Evolutionary conservation across 306 rosid genomes (phyloP), one percentile per base, ranked within the genome.

Genomic region (Elaeagnus macrophylla): DNA sequence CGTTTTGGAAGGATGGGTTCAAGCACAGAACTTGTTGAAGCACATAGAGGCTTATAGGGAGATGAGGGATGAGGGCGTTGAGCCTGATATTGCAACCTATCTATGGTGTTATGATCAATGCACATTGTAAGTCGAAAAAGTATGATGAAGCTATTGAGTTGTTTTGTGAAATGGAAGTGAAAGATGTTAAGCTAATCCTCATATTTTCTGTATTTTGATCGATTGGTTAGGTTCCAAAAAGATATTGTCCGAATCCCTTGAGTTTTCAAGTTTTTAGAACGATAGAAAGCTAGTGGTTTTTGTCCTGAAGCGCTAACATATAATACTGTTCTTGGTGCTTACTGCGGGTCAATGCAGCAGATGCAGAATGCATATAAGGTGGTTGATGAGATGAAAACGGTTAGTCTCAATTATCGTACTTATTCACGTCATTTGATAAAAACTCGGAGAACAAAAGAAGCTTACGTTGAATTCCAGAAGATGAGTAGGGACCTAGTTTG

Each of bases 1-100:
- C 68, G 43, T 89, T 62, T 62, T 89, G 43, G 95, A 81, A 66
- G 97, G 97, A 43, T 89, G 97, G 89, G 87, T 94, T 68, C 89
- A 81, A 32, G 75, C 76, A 39, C 80, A 72, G 47, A 85, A 81
- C 38, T 66, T 83, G 61, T 51, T 85, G 73, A 83, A 67, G 72
- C 57, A 85, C 40, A 74, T 79, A 57, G 97, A 89, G 81, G 81
- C 83, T 62, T 77, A 72, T 55, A n/a, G 89, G 61, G 94, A 85
- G 61, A 85, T 89, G 88, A 79, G 53, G 55, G 80, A 64, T 10
- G 84, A 82, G 10, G 93, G 95, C 53, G 68, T 82, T 42, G 71
- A 82, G 32, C 83, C 85, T 6, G 97, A 89, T 71, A 89, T 79
- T 10, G 89, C 85, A 56, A 73, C 89, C n/a, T n/a, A n/a, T n/a